Evolutionary conservation across 768 basidiomycete species (phyloP).

Genomic region (Mycena crocata): DNA sequence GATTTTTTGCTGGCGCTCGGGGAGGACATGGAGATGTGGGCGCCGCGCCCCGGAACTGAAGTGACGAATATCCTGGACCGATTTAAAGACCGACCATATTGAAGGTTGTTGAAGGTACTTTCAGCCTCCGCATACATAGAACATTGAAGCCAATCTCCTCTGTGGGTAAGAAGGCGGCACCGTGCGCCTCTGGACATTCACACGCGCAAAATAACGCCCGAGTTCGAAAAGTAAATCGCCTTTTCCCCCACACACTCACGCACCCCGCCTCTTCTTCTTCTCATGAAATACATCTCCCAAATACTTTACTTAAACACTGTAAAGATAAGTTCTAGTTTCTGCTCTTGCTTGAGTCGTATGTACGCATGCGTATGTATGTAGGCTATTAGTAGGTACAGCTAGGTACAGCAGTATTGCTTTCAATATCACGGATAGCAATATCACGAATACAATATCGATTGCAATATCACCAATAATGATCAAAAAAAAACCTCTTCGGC

Average conservation of each 20-base stretch:
- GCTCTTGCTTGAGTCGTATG: too few species aligned
- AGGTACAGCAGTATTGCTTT: neutral
- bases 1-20: constrained; percentile 9
- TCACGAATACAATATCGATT: neutral
- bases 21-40: neutral
- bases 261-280: neutral
- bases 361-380: constrained; percentile 5
- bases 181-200: too few species aligned
- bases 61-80: neutral
- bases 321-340: constrained; percentile 17
- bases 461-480: too few species aligned
- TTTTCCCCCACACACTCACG: too few species aligned
- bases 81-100: too few species aligned
- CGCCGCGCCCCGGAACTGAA: neutral
- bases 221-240: too few species aligned
- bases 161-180: too few species aligned
- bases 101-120: too few species aligned
- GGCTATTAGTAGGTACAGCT: constrained; percentile 25
- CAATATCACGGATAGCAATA: neutral
- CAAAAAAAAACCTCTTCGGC: too few species aligned
- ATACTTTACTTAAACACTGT: constrained; percentile 24
- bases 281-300: neutral
- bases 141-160: too few species aligned
- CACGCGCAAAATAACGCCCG: too few species aligned
- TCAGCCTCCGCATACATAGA: too few species aligned